Percentiles rank a stretch among this genome's conserved stretches.
phyloP scores from a whole-genome alignment of 352 stramenopile species.

The Phytopythium aichiense region DNA sequence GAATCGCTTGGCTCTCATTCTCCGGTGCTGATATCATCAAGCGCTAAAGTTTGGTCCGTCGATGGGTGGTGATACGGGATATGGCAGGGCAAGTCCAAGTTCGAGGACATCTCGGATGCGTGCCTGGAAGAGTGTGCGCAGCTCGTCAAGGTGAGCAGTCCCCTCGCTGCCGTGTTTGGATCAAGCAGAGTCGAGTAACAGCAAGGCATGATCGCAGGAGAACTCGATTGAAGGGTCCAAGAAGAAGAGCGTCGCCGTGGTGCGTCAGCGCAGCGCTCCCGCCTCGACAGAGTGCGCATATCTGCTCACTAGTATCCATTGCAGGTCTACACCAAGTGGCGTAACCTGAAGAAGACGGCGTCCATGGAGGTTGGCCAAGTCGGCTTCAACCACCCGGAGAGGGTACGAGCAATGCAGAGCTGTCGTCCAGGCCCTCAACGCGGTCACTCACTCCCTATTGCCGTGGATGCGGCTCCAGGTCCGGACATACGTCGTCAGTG shows the following conservation, averaged over 20 bases:
- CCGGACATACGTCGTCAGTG: conserved; percentile 59
- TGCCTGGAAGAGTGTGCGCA: conserved; percentile 89
- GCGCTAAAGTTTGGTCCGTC: not conserved
- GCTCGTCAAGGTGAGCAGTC: conserved; percentile 81
- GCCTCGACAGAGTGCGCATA: not conserved
- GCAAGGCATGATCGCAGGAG: conserved; percentile 28
- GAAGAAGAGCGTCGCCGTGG: conserved; percentile 85
- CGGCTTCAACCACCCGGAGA: conserved; percentile 67
- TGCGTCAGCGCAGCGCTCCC: conserved; percentile 13
- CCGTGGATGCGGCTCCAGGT: conserved; percentile 27
- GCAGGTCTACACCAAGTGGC: conserved; percentile 91
- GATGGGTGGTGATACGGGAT: not conserved
- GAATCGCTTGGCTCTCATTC: not conserved
- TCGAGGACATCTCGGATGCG: conserved; percentile 76
- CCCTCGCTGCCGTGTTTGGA: not conserved
- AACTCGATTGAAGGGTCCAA: conserved; percentile 95
- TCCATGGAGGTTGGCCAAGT: conserved; percentile 92
- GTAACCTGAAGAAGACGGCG: conserved; percentile 89
- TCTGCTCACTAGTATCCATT: not conserved
- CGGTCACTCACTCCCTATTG: not conserved
- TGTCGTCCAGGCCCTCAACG: not conserved
- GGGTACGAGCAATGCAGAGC: conserved; percentile 23
- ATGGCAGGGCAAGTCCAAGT: conserved; percentile 52
- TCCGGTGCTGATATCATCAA: not conserved
- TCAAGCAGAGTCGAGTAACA: not conserved